Evolutionary conservation across 345 rosid species (phyloP), one percentile per base, ranked within the genome.

Genomic region (Durio zibethinus): DNA sequence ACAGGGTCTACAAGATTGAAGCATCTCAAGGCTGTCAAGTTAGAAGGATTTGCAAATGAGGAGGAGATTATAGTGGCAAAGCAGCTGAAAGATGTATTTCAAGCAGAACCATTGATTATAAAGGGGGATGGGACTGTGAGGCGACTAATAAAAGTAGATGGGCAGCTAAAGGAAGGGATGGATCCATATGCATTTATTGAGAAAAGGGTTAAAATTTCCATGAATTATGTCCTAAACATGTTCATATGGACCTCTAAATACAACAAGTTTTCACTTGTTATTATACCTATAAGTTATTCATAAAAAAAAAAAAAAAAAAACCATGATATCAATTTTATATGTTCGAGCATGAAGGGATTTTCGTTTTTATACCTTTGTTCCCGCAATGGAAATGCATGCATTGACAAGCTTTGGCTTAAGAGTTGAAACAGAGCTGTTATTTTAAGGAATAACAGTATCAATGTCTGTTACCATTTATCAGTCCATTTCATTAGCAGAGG

Each of bases 181-280:
- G 16, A 45, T 50, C 15, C 50, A 4, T 69, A 42, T 38, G 36
- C 18, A 23, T 53, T 27, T 50, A 10, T 31, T 16, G 76, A 50
- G 29, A 10, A 23, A 57, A 57, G 33, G 36, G 45, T 29, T 33
- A 4, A 72, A 72, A 54, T 33, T 54, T n/a, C 1, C 10, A 33
- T 18, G 75, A 72, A 18, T 54, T 52, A 18, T 54, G 62, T 20
- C 76, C 45, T 16, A 72, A 72, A 29, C 76, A 72, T 53, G 29
- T 23, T 50, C 76, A 72, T 14, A 72, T 72, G 76, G 23, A n/a
- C 56, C 10, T 52, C 16, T 72, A 33, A 35, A 45, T 29, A 9
- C 33, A 57, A 23, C 4, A 57, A 54, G 62, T 57, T 57, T 23
- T 57, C 15, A 52, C 21, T 52, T 52, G 21, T 20, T 50, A 50